Base-by-base conservation (phyloP, 1,284 basidiomycete species). In the Thelephora terrestris region DNA sequence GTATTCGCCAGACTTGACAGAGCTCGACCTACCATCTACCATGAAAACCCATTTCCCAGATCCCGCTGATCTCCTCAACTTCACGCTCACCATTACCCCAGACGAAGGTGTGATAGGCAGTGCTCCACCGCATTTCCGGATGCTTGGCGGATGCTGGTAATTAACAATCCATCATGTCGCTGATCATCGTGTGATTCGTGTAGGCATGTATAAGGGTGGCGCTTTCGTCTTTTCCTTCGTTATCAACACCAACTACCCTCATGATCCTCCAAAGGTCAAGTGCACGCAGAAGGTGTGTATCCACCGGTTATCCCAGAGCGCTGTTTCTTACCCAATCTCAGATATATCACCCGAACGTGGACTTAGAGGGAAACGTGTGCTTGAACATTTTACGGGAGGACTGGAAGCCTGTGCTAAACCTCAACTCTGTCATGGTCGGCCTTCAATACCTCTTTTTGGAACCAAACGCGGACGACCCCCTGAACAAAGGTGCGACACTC, bases 271-370 rank as follows among this genome's bases (percentile, higher is more conserved):
- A 58, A 99, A 97, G 69, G 96, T 99, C 69, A 94, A 96, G 65
- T 98, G 95, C 71, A 85, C 82, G 48, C 91, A 94, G 65, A 97
- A 86, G 61, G 94, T 94, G 59, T 49, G 80, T 64, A 45, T 49
- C 23, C 45, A 23, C 50, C 21, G 48, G 23, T 21, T 23, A 25
- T 46, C 21, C n/a, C 5, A 42, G 39, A 21, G 12, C 18, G 39
- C 25, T n/a, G 20, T 42, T 21, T 21, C 27, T 24, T 44, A 44
- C 36, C 9, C 47, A 5, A 34, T 27, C 17, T 34, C 55, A 96
- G 94, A 97, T 99, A 63, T 99, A 99, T 67, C 96, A 99, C 65
- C 96, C 96, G 2, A 99, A 99, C 61, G 84, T 99, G 43, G 95
- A 99, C 66, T 77, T 97, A 32, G 91, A 98, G 62, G 94, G 94